Evolutionary conservation across 2,329 filamentous ascomycete genomes (phyloP).

Genomic region (Aaosphaeria pasadenensis): DNA sequence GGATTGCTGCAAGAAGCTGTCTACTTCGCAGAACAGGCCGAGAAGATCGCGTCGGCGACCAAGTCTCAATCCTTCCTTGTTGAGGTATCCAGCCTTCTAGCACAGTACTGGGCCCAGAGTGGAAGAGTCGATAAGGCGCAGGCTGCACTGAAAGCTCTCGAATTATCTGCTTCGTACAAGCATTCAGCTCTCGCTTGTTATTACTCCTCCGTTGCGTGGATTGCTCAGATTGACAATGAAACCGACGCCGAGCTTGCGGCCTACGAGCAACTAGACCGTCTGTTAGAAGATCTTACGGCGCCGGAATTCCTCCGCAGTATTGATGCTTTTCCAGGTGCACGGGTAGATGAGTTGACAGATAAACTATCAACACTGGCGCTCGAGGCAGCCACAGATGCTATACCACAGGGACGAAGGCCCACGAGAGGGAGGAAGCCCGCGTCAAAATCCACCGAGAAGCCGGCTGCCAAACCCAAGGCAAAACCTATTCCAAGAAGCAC

Average conservation of each 20-base stretch:
- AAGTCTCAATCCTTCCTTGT: constrained; percentile 56
- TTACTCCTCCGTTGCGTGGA: constrained; percentile 48
- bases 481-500: constrained; percentile 13
- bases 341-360: constrained; percentile 37
- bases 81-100: constrained; percentile 44
- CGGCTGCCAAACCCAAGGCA: constrained; percentile 11
- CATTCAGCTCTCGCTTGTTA: constrained; percentile 53
- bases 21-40: constrained; percentile 81
- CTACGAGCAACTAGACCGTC: constrained; percentile 48
- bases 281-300: constrained; percentile 42
- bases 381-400: constrained; percentile 9
- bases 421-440: constrained; percentile 20
- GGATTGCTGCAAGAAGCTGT: constrained; percentile 86
- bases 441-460: neutral
- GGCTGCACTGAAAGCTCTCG: constrained; percentile 54
- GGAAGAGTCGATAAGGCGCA: constrained; percentile 50
- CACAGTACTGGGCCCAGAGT: constrained; percentile 49
- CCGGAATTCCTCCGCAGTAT: constrained; percentile 28
- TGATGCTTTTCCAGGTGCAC: constrained; percentile 17
- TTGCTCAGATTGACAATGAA: constrained; percentile 48
- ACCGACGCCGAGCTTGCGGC: constrained; percentile 47
- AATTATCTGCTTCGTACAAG: constrained; percentile 35
- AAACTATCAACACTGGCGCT: constrained; percentile 44
- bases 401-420: constrained; percentile 8
- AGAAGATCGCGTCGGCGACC: constrained; percentile 70